A percentile compares a stretch with the other conserved stretches of the same genome.
Evolutionary conservation across 768 basidiomycete species (phyloP).

Genomic region (Lactifluus echinatus): DNA sequence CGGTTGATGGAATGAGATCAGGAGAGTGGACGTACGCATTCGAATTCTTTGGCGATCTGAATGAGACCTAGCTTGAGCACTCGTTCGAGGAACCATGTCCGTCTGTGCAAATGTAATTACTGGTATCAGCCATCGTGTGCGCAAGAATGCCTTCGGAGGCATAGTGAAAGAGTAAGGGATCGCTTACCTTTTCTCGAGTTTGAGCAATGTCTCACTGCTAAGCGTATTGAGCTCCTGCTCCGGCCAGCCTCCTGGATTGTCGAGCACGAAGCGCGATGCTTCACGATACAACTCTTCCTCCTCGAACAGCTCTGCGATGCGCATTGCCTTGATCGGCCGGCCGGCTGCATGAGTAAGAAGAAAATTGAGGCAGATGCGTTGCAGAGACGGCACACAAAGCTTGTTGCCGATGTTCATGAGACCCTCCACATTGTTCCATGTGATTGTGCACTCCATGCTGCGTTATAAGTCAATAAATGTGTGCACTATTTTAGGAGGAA

Average conservation of each 20-base stretch:
- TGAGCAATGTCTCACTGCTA: conserved; percentile 72
- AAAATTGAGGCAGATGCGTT: conserved; percentile 77
- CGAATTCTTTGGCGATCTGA: conserved; percentile 86
- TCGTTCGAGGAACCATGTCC: conserved; percentile 93
- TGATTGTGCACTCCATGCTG: conserved; percentile 84
- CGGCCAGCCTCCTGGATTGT: conserved; percentile 82
- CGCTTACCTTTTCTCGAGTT: conserved; percentile 72
- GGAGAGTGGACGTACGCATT: conserved; percentile 56
- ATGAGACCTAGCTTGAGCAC: conserved; percentile 86
- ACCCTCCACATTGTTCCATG: conserved; percentile 91
- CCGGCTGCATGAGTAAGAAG: conserved; percentile 90
- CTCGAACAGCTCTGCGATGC: conserved; percentile 83
- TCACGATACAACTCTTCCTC: conserved; percentile 89
- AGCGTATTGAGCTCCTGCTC: conserved; percentile 77
- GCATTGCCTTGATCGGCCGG: conserved; percentile 85
- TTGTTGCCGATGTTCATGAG: conserved; percentile 88
- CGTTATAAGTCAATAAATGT: conserved; percentile 5
- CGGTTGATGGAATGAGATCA: neutral
- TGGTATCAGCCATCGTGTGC: neutral
- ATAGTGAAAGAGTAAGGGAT: conserved; percentile 12
- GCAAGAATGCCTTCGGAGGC: neutral
- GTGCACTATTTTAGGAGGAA: neutral
- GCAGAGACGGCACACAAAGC: conserved; percentile 73
- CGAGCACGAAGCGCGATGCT: conserved; percentile 83
- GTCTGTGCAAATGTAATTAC: conserved; percentile 32